A percentile compares a stretch with the other conserved stretches of the same genome.
Conservation (phyloP, 306 rosid genomes). For the Carpinus viminea region DNA sequence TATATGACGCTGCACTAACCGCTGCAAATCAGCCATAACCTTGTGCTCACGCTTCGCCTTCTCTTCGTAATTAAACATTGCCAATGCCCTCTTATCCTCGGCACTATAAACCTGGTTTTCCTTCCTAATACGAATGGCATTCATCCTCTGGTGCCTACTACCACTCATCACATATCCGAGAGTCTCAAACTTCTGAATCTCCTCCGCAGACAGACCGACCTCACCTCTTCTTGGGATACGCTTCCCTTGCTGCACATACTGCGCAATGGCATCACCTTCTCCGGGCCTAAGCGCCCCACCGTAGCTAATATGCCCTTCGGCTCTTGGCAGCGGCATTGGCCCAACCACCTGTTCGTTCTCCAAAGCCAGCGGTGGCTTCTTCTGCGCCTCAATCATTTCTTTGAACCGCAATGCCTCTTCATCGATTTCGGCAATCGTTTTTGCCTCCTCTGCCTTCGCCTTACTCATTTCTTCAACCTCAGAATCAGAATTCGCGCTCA, state of each 20-base stretch:
- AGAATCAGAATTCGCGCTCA: conserved; percentile 31
- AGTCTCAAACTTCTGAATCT: conserved; percentile 78
- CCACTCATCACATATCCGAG: conserved; percentile 99
- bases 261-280: conserved; percentile 97
- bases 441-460: conserved; percentile 36
- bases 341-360: conserved; percentile 80
- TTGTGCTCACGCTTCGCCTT: conserved; percentile 91
- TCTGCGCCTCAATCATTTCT: conserved; percentile 78
- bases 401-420: conserved; percentile 62
- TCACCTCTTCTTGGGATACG: conserved; percentile 98
- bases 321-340: conserved; percentile 89
- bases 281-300: conserved; percentile 99
- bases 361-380: conserved; percentile 47
- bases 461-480: conserved; percentile 42
- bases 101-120: conserved; percentile 99
- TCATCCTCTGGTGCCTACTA: conserved; percentile 98
- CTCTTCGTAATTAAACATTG: conserved; percentile 95
- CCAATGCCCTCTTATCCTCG: conserved; percentile 94
- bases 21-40: conserved; percentile 97
- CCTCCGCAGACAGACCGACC: conserved; percentile 97
- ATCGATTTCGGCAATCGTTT: conserved; percentile 34
- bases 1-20: conserved; percentile 91
- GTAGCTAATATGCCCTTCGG: conserved; percentile 97
- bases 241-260: conserved; percentile 97
- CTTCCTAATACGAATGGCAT: conserved; percentile 94